phyloP scores from a whole-genome alignment of 371 early-diverging fungal genomes.

The Batkoa obscura region DNA sequence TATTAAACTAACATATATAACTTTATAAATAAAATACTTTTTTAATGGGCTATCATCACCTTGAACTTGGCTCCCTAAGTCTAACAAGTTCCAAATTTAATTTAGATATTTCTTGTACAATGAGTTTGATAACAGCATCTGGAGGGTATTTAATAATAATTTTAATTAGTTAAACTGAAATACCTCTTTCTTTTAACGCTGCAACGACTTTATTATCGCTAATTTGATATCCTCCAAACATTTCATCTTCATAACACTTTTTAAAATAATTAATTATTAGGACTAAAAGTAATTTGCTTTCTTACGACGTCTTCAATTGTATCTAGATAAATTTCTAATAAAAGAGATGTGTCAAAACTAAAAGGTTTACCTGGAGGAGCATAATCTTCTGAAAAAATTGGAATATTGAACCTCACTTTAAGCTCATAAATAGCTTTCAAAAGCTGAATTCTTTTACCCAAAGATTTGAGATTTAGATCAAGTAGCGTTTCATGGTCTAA shows the following conservation, averaged over 20 bases:
- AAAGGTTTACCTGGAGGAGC: constrained; percentile 49
- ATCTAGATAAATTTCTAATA: neutral
- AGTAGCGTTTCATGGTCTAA: constrained; percentile 1
- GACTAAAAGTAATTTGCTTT: neutral
- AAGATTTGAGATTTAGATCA: neutral
- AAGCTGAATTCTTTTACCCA: neutral
- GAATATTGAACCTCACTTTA: constrained; percentile 32
- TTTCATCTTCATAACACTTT: constrained; percentile 6
- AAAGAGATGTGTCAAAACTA: neutral
- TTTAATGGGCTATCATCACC: too few relatives aligned
- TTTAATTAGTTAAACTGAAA: neutral
- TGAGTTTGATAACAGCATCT: constrained; percentile 23
- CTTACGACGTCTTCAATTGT: neutral
- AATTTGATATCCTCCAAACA: constrained; percentile 8
- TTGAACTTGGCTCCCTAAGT: constrained; percentile 15
- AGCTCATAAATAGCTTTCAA: constrained; percentile 5
- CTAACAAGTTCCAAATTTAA: constrained; percentile 24
- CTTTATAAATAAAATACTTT: too few relatives aligned
- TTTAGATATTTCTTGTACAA: constrained; percentile 27
- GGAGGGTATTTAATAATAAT: constrained; percentile 5
- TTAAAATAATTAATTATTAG: neutral
- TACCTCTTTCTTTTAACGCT: constrained; percentile 36
- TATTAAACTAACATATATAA: too few relatives aligned
- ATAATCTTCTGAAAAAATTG: constrained; percentile 66
- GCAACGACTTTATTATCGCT: constrained; percentile 30